Evolutionary conservation across 805 yeast genomes (phyloP).

Genomic region (Torulaspora quercuum): DNA sequence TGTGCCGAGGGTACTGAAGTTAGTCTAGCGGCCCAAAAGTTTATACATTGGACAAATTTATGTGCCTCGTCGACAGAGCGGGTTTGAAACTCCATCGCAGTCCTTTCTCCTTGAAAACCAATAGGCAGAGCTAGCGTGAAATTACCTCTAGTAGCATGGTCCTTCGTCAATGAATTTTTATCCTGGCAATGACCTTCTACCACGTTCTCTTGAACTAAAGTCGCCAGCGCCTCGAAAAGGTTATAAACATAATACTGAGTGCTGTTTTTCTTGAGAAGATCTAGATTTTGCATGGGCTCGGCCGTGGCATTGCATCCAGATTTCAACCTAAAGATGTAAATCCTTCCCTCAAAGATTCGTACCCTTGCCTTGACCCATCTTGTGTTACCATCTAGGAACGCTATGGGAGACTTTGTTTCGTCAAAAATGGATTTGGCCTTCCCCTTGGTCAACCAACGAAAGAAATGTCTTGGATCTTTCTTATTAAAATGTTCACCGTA

Average conservation of each 20-base stretch:
- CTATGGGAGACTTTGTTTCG: constrained; percentile 16
- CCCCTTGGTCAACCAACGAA: constrained; percentile 25
- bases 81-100: constrained; percentile 56
- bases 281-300: constrained; percentile 12
- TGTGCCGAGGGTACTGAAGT: constrained; percentile 72
- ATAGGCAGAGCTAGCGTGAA: constrained; percentile 28
- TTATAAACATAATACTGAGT: constrained; percentile 24
- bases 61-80: constrained; percentile 63
- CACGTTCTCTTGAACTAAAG: constrained; percentile 31
- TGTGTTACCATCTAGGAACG: constrained; percentile 24
- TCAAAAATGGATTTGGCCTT: constrained; percentile 12
- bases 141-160: constrained; percentile 15
- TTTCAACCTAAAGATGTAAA: constrained; percentile 23
- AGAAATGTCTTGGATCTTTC: constrained; percentile 8
- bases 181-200: constrained; percentile 14
- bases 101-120: constrained; percentile 27
- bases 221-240: constrained; percentile 30
- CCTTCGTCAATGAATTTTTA: constrained; percentile 1
- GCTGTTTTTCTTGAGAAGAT: constrained; percentile 13
- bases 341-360: constrained; percentile 29
- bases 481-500: background rate
- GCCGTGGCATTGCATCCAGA: constrained; percentile 2
- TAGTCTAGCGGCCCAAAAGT: constrained; percentile 86
- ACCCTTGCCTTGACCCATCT: constrained; percentile 26
- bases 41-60: constrained; percentile 71